phyloP scores from a whole-genome alignment of 306 rosid genomes.

The Castanopsis chinensis region DNA sequence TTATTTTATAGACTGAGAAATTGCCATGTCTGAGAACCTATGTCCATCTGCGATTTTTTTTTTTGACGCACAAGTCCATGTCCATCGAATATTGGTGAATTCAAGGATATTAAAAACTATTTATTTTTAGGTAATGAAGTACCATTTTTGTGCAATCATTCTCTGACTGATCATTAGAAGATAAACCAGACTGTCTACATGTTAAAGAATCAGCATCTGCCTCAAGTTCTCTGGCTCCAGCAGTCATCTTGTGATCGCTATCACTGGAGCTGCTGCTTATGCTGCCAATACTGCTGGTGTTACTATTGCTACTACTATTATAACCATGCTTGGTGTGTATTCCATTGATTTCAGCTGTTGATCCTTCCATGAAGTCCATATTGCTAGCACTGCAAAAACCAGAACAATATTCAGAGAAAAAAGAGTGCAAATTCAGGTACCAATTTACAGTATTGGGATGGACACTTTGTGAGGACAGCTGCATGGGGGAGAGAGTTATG shows the following conservation, averaged over 20 bases:
- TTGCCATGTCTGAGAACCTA: not conserved
- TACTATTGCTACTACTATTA: conserved; percentile 95
- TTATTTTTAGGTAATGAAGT: conserved; percentile 26
- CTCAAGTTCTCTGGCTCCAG: conserved; percentile 86
- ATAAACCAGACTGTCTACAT: conserved; percentile 77
- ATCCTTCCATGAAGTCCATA: conserved; percentile 65
- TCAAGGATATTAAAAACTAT: conserved; percentile 10
- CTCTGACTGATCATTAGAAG: conserved; percentile 62
- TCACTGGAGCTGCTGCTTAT: conserved; percentile 89
- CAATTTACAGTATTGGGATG: not conserved
- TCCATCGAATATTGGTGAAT: not conserved
- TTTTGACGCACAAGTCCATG: not conserved
- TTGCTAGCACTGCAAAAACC: conserved; percentile 71
- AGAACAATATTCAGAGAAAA: conserved; percentile 24
- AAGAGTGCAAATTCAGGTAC: conserved; percentile 21
- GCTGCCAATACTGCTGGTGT: conserved; percentile 92
- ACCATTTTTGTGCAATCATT: conserved; percentile 78
- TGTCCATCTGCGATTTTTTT: not conserved
- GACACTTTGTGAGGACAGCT: too few relatives aligned
- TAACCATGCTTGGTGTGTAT: conserved; percentile 56
- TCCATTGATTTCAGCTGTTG: conserved; percentile 64
- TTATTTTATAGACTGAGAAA: conserved; percentile 4
- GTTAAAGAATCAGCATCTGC: conserved; percentile 97
- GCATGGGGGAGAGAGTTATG: too few relatives aligned
- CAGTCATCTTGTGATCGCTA: conserved; percentile 67